A percentile compares a stretch with the other conserved stretches of the same genome.
Conservation (phyloP, 352 stramenopile species). For the Pythium sp. region DNA sequence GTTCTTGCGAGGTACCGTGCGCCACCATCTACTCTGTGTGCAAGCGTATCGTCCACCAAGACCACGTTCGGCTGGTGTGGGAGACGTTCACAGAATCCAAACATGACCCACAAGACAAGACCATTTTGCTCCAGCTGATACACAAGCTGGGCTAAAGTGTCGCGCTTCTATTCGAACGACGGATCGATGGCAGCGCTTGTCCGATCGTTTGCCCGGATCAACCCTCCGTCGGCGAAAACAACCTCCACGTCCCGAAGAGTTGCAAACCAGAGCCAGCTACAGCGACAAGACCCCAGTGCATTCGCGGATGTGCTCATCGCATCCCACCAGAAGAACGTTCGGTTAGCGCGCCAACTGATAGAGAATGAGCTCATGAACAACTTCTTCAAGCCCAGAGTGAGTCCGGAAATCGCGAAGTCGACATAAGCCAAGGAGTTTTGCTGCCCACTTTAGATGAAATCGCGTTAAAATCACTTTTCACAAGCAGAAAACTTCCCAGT, state of each 20-base stretch:
- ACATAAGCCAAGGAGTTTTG: background rate
- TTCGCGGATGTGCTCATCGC: slow-evolving; percentile 31
- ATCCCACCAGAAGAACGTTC: slow-evolving; percentile 27
- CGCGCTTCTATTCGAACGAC: background rate
- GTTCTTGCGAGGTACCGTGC: background rate
- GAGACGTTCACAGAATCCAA: background rate
- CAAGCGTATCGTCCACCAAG: slow-evolving; percentile 21
- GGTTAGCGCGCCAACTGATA: slow-evolving; percentile 28
- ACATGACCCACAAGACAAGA: background rate
- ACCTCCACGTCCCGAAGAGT: background rate
- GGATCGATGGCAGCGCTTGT: background rate
- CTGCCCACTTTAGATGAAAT: too few relatives aligned
- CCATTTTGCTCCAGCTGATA: background rate
- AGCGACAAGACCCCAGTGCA: slow-evolving; percentile 26
- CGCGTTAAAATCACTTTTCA: too few relatives aligned
- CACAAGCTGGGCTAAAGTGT: background rate
- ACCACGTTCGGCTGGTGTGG: slow-evolving; percentile 22
- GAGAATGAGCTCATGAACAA: slow-evolving; percentile 28
- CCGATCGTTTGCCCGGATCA: slow-evolving; percentile 24
- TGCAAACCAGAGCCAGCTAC: slow-evolving; percentile 3
- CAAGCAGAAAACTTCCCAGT: too few relatives aligned
- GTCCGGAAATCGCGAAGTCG: background rate
- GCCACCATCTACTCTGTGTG: slow-evolving; percentile 15
- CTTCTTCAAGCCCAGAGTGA: background rate
- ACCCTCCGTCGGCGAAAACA: slow-evolving; percentile 14